These are phyloP conservation scores for Eucalyptus lansdowneana DNA, from an alignment of 345 rosid species.

Conservation along the genomic window DNA sequence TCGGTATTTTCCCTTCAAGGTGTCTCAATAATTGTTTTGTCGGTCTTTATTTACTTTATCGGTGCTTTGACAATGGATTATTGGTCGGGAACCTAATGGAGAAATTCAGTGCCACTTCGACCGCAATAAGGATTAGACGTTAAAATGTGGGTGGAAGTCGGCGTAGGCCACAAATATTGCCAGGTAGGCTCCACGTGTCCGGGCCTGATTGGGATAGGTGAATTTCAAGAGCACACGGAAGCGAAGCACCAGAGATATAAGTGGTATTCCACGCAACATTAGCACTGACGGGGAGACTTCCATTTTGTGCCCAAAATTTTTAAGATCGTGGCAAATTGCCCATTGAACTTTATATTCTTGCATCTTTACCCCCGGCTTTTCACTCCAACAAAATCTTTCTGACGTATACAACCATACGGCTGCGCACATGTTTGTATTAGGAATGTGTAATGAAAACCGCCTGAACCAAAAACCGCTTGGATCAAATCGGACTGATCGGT, in stretches of 20 bases:
- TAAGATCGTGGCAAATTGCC: background rate
- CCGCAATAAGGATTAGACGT: background rate
- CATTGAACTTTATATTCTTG: background rate
- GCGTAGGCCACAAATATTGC: background rate
- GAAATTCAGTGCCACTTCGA: background rate
- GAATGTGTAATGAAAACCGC: accelerated
- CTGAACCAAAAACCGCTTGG: accelerated
- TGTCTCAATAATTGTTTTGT: background rate
- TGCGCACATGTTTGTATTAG: accelerated
- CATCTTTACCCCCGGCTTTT: background rate
- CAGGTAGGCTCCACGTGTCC: background rate
- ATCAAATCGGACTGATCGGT: no score
- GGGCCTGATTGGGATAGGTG: background rate
- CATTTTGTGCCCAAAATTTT: background rate
- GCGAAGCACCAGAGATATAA: background rate
- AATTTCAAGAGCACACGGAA: background rate
- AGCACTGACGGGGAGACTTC: background rate
- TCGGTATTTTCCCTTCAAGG: background rate
- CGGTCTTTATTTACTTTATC: background rate
- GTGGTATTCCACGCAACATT: background rate
- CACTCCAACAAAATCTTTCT: accelerated
- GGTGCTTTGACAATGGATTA: background rate
- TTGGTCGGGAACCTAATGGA: background rate
- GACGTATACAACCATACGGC: accelerated
- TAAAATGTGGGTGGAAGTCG: background rate